Conservation (phyloP, 805 yeast genomes). For the Lipomyces kockii region DNA sequence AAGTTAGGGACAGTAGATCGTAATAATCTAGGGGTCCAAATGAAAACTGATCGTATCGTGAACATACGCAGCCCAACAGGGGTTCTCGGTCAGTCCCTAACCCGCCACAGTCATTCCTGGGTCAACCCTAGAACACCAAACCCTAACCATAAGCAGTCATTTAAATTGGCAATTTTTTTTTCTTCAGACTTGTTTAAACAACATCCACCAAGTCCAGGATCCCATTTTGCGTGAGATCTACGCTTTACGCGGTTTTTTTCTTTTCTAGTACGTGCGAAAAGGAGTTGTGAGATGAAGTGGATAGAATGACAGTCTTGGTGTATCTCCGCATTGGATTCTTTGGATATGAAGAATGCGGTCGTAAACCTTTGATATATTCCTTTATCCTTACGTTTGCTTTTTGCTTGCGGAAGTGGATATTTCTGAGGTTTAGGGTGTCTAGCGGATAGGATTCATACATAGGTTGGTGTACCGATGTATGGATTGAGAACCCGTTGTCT, state of each 20-base stretch:
- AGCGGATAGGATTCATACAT: not conserved
- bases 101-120: not conserved
- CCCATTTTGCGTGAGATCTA: not conserved
- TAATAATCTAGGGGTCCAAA: not conserved
- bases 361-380: constrained; percentile 24
- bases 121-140: not conserved
- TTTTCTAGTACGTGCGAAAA: not conserved
- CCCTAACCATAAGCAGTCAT: not conserved
- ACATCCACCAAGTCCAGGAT: not conserved
- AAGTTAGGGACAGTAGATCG: not conserved
- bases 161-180: not conserved
- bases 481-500: too few relatives aligned
- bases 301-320: constrained; percentile 15
- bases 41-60: not conserved
- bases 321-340: constrained; percentile 31
- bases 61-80: not conserved
- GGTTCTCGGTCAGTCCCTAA: not conserved
- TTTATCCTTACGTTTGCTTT: not conserved
- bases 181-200: not conserved
- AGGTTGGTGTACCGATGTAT: too few relatives aligned
- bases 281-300: constrained; percentile 13
- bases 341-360: constrained; percentile 28
- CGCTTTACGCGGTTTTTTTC: not conserved
- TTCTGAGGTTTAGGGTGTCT: not conserved
- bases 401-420: not conserved